Evolutionary conservation across 2,329 filamentous ascomycete species (phyloP).

Genomic region (Pseudocercospora fijiensis): DNA sequence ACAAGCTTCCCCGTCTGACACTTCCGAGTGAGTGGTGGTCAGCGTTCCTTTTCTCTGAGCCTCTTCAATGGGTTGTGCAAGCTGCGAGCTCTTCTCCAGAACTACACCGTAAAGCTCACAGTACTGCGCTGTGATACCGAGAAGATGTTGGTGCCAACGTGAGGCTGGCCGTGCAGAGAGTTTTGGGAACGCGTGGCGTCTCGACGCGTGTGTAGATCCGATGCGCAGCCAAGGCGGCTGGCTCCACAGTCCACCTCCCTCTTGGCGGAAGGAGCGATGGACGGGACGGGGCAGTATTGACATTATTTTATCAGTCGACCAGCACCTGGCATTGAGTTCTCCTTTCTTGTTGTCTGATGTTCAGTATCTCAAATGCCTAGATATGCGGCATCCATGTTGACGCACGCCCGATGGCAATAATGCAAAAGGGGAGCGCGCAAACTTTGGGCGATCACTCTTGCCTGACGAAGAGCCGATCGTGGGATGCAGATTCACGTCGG

Average conservation of each 20-base stretch:
- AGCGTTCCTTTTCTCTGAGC: background rate
- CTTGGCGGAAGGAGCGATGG: background rate
- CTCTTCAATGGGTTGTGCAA: background rate
- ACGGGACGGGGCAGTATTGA: background rate
- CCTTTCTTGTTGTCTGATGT: background rate
- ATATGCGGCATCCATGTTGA: background rate
- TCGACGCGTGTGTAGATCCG: too few relatives aligned
- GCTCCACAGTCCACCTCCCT: background rate
- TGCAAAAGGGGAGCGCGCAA: background rate
- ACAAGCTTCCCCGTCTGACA: background rate
- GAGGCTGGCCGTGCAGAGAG: background rate
- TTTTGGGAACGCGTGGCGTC: background rate
- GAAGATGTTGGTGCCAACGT: too few relatives aligned
- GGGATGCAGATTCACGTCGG: background rate
- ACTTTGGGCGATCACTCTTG: background rate
- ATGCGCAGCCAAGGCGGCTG: background rate
- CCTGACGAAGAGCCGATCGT: background rate
- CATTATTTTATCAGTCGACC: background rate
- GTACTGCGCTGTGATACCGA: too few relatives aligned
- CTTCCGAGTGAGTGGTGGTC: background rate
- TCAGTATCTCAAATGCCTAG: background rate
- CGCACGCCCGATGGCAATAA: background rate
- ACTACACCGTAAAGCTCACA: background rate
- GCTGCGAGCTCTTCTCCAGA: background rate
- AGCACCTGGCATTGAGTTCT: background rate